A percentile compares a stretch with the other conserved stretches of the same genome.
Conservation (phyloP, 2,329 filamentous ascomycete species). For the Trichoderma semiorbis region DNA sequence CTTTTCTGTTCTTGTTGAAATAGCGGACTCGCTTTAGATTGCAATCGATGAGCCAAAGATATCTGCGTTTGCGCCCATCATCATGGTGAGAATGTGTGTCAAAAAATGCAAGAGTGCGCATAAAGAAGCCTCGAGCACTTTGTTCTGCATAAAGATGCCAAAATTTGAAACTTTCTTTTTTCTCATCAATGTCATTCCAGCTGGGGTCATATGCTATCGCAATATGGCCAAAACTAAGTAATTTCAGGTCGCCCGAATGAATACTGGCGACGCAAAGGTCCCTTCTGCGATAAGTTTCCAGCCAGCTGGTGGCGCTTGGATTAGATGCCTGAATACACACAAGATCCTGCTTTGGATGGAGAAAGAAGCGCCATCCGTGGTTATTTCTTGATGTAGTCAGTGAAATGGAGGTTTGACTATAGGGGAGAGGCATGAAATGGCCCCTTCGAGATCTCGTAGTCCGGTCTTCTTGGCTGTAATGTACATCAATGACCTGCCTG, state of each 20-base stretch:
- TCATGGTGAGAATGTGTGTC: too few relatives aligned
- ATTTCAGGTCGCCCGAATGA: too few relatives aligned
- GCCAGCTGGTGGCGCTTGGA: background rate
- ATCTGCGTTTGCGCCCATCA: too few relatives aligned
- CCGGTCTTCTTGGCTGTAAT: background rate
- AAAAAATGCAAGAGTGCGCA: background rate
- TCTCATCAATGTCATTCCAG: background rate
- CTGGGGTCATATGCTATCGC: background rate
- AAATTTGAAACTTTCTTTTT: background rate
- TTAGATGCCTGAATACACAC: background rate
- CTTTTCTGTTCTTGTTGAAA: background rate
- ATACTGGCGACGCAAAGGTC: too few relatives aligned
- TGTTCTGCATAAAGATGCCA: background rate
- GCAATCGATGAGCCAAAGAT: background rate
- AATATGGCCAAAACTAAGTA: background rate
- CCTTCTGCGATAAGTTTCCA: background rate
- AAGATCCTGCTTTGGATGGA: background rate
- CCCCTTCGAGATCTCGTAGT: too few relatives aligned
- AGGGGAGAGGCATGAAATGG: too few relatives aligned
- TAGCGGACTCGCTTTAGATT: background rate
- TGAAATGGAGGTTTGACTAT: background rate
- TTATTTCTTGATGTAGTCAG: background rate
- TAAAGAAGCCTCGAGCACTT: background rate
- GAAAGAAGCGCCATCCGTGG: background rate
- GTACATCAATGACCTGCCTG: background rate